Evolutionary conservation across 2,329 filamentous ascomycete genomes (phyloP), one percentile per base, ranked within the genome.

Genomic region (Teratosphaeria viscida): DNA sequence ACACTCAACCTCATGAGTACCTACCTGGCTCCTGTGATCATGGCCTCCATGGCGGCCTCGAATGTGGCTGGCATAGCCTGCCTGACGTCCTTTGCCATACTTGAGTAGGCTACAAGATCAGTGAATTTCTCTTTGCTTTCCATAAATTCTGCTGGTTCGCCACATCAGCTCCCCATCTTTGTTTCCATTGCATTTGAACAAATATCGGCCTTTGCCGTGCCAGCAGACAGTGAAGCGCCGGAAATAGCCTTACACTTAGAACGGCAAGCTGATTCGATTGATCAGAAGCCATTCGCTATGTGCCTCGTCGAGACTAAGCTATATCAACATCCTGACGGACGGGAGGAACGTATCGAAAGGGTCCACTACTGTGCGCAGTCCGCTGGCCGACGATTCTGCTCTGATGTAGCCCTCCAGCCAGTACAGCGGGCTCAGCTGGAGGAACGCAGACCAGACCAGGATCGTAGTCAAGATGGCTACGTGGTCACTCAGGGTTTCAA

Each of bases 221-320:
- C 16, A 43, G 16, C 29, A 43, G 37, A 12, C 37, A 43, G 37
- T n/a, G 2, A 43, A 43, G 37, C 37, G 16, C 37, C 16, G 16
- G 5, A 5, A 14, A 43, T n/a, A 43, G 2, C 37, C 12, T 43
- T 43, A 5, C 4, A 12, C 37, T 43, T n/a, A 43, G 29, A 32
- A 43, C 14, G 6, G 16, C 37, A 43, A 43, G 37, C 37, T 43
- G 16, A 16, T n/a, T 43, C 2, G 2, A 16, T 43, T n/a, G 37
- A n/a, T 43, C 37, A 12, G 16, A 43, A n/a, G 37, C 37, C 37
- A n/a, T 14, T 12, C 37, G 37, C 37, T 43, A 71, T 71, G 69
- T 71, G 69, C 56, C 59, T 71, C 32, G 59, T 71, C 55, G 67
- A 71, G 43, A 62, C 59, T 47, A 67, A 65, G 57, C 67, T 65